Percentiles rank a stretch among this genome's conserved stretches.
phyloP scores from a whole-genome alignment of 805 yeast genomes.

The Hanseniaspora mollemarum region DNA sequence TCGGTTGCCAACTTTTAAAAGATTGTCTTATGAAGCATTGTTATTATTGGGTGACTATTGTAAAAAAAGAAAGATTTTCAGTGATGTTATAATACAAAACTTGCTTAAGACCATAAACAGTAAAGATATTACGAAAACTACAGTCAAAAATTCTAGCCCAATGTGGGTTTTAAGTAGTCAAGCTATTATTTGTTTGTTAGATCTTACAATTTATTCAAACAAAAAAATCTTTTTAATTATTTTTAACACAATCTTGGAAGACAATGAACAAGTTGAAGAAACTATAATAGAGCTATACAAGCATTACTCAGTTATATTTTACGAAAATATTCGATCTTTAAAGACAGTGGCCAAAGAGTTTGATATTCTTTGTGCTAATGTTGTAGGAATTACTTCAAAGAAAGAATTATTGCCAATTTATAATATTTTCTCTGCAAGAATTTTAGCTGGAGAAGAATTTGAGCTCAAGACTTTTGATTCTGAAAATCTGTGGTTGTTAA shows the following conservation, averaged over 20 bases:
- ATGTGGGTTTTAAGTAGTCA: neutral
- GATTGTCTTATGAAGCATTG: constrained; percentile 4
- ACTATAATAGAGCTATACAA: neutral
- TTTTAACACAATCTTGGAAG: neutral
- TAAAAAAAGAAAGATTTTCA: neutral
- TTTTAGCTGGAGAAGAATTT: neutral
- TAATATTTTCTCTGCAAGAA: neutral
- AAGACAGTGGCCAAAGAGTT: neutral
- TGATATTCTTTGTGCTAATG: neutral
- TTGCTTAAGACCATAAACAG: neutral
- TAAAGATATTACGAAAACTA: neutral
- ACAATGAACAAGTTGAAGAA: neutral
- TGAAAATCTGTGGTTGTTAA: constrained; percentile 3
- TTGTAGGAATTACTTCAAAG: neutral
- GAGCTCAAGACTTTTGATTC: neutral
- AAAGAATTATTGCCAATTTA: neutral
- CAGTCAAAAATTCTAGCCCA: neutral
- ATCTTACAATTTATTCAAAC: neutral
- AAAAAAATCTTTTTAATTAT: neutral
- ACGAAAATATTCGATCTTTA: neutral
- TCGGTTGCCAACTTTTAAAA: constrained; percentile 12
- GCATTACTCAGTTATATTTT: neutral
- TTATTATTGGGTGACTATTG: neutral
- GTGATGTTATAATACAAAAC: neutral
- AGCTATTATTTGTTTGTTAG: neutral